Percentiles rank a stretch among this genome's conserved stretches.
Conservation (phyloP, 768 basidiomycete species). For the Boletus insuetus region DNA sequence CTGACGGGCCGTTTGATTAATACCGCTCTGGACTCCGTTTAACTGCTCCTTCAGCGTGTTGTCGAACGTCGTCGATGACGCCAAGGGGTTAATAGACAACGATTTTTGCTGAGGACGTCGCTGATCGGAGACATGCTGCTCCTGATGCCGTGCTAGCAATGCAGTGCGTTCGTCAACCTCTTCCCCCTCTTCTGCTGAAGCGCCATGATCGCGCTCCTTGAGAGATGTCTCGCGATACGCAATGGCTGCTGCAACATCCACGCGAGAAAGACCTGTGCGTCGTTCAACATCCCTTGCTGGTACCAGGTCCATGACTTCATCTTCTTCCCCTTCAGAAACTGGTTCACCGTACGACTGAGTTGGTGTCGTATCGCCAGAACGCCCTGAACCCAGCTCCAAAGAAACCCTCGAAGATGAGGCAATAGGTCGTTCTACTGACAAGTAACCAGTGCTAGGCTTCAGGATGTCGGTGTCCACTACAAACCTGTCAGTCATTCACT, state of each 20-base stretch:
- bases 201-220: slow-evolving; percentile 39
- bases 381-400: slow-evolving; percentile 35
- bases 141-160: slow-evolving; percentile 32
- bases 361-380: slow-evolving; percentile 44
- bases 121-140: slow-evolving; percentile 18
- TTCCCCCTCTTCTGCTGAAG: slow-evolving; percentile 27
- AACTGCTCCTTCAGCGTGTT: slow-evolving; percentile 75
- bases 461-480: slow-evolving; percentile 93
- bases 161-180: slow-evolving; percentile 36
- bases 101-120: slow-evolving; percentile 24
- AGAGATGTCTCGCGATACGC: slow-evolving; percentile 83
- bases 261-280: slow-evolving; percentile 70
- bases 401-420: slow-evolving; percentile 44
- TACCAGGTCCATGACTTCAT: slow-evolving; percentile 63
- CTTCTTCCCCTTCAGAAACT: slow-evolving; percentile 92
- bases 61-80: slow-evolving; percentile 79
- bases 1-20: slow-evolving; percentile 11
- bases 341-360: slow-evolving; percentile 73
- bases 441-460: slow-evolving; percentile 82
- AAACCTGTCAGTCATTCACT: not conserved
- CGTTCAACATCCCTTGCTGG: slow-evolving; percentile 81
- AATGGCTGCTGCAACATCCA: slow-evolving; percentile 79
- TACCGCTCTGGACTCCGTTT: slow-evolving; percentile 30
- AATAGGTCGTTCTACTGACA: slow-evolving; percentile 75
- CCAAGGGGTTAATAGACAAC: slow-evolving; percentile 83